Evolutionary conservation across 768 basidiomycete species (phyloP).

Genomic region (Chiua virens): DNA sequence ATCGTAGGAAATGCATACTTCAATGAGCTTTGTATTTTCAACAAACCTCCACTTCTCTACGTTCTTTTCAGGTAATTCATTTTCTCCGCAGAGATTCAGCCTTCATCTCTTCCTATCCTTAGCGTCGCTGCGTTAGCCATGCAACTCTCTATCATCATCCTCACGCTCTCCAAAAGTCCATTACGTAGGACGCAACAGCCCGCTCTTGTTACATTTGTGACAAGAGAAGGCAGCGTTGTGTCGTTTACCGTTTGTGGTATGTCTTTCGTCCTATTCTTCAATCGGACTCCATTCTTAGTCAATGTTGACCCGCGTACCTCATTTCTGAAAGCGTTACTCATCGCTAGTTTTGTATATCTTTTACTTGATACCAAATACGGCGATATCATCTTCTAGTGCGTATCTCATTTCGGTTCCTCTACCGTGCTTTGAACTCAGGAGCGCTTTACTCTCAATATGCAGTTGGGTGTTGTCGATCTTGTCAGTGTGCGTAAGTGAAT

Average conservation of each 20-base stretch:
- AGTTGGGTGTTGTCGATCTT: constrained; percentile 8
- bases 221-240: constrained; percentile 1
- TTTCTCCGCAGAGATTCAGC: not conserved
- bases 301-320: not conserved
- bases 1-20: not conserved
- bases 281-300: not conserved
- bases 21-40: constrained; percentile 7
- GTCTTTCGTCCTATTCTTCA: not conserved
- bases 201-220: not conserved
- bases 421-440: not conserved
- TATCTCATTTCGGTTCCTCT: not conserved
- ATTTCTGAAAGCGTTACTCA: not conserved
- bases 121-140: not conserved
- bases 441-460: not conserved
- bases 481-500: constrained; percentile 6
- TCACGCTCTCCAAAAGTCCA: constrained; percentile 4
- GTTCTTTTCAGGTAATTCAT: constrained; percentile 7
- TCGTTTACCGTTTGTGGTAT: constrained; percentile 2
- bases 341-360: constrained; percentile 1
- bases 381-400: constrained; percentile 13
- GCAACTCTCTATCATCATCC: constrained; percentile 1
- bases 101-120: not conserved
- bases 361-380: constrained; percentile 4
- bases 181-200: not conserved
- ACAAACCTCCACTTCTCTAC: not conserved